Evolutionary conservation across 768 basidiomycete genomes (phyloP).

Genomic region (Calocybe indica): DNA sequence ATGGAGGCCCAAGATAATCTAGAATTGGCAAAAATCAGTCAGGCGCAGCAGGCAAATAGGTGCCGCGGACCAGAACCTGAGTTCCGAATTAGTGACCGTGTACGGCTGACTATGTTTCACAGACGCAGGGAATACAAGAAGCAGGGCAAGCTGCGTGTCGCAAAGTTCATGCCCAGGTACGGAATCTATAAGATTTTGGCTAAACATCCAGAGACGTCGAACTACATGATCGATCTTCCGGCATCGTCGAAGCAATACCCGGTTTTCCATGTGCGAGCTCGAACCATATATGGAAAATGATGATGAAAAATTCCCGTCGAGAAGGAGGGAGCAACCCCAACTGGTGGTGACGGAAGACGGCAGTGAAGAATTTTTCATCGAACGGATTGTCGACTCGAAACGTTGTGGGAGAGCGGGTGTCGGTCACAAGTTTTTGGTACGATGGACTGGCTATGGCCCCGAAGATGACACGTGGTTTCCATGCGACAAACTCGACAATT

Average conservation of each 20-base stretch:
- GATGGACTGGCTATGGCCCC: conserved; percentile 23
- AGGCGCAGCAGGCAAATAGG: background rate
- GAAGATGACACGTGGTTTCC: too few relatives aligned
- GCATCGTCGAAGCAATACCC: conserved; percentile 19
- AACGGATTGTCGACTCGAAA: conserved; percentile 18
- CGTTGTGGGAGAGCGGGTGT: conserved; percentile 10
- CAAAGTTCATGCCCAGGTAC: too few relatives aligned
- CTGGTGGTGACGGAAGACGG: conserved; percentile 19
- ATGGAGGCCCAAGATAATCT: background rate
- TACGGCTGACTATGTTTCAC: conserved; percentile 22
- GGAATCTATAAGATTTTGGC: too few relatives aligned
- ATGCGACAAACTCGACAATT: conserved; percentile 11
- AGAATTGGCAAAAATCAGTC: background rate
- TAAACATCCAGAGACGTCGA: too few relatives aligned
- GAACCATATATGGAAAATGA: conserved; percentile 21
- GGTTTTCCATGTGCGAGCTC: conserved; percentile 28
- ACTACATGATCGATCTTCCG: too few relatives aligned
- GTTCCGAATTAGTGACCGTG: too few relatives aligned
- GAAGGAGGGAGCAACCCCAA: conserved; percentile 7
- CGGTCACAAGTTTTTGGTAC: conserved; percentile 24
- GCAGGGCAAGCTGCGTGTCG: conserved; percentile 8
- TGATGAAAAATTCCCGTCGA: conserved; percentile 18
- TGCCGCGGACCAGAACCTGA: too few relatives aligned
- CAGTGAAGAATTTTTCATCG: conserved; percentile 14
- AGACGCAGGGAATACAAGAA: conserved; percentile 15